Percentiles rank a stretch among this genome's conserved stretches.
Evolutionary conservation across 2,329 filamentous ascomycete genomes (phyloP).

Genomic region (Pestalotiopsis sp.): DNA sequence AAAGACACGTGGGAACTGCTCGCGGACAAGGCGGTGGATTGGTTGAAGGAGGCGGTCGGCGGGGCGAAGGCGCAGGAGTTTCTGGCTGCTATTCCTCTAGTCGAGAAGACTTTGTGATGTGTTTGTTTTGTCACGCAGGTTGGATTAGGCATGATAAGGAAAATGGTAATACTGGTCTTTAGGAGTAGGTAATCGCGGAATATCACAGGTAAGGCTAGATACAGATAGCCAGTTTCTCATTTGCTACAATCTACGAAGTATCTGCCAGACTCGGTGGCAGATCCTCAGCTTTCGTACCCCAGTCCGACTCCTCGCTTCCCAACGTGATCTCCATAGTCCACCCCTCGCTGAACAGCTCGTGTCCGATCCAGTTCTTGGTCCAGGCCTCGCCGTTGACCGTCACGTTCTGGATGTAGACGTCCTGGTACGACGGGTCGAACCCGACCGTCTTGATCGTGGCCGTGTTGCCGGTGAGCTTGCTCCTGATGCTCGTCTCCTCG

Average conservation of each 20-base stretch:
- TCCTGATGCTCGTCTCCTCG: conserved; percentile 52
- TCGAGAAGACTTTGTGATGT: background rate
- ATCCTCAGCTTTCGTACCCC: conserved; percentile 63
- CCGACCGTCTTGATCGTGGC: conserved; percentile 57
- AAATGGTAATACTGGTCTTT: background rate
- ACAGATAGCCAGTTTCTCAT: background rate
- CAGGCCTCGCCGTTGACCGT: conserved; percentile 56
- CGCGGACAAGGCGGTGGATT: conserved; percentile 58
- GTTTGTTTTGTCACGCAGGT: background rate
- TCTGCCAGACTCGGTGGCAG: conserved; percentile 28
- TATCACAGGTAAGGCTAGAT: background rate
- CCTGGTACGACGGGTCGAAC: conserved; percentile 56
- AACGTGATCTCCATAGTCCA: conserved; percentile 59
- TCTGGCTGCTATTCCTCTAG: background rate
- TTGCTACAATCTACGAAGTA: background rate
- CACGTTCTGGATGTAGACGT: conserved; percentile 60
- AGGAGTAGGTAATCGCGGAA: background rate
- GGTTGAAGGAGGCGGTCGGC: conserved; percentile 37
- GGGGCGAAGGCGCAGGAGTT: background rate
- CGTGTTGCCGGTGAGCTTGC: conserved; percentile 52
- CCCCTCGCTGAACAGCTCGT: conserved; percentile 61
- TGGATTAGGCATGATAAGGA: background rate
- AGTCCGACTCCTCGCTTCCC: conserved; percentile 61
- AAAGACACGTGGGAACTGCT: conserved; percentile 66
- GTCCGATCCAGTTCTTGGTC: conserved; percentile 60